A percentile compares a stretch with the other conserved stretches of the same genome.
Evolutionary conservation across 2,329 filamentous ascomycete species (phyloP).

Genomic region (Aspergillus bombycis): DNA sequence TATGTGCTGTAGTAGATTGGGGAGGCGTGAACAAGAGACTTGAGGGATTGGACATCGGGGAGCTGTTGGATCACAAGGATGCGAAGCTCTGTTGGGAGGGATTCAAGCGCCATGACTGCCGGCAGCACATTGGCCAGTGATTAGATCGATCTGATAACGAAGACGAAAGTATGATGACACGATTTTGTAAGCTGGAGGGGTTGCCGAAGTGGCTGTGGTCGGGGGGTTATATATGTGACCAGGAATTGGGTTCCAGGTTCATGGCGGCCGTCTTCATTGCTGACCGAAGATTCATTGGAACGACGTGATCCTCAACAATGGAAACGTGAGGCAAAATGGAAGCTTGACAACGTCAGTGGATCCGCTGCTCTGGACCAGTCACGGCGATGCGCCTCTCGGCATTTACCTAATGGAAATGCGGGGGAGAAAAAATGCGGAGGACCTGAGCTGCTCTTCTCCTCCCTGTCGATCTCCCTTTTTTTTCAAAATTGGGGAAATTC

Average conservation of each 20-base stretch:
- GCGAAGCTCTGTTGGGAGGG: slow-evolving; percentile 18
- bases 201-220: not conserved
- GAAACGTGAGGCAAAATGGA: not conserved
- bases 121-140: not conserved
- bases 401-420: slow-evolving; percentile 2
- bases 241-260: not conserved
- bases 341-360: slow-evolving; percentile 3
- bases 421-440: not conserved
- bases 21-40: slow-evolving; percentile 16
- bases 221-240: not conserved
- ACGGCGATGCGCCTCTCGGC: not conserved
- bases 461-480: not conserved
- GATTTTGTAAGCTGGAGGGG: not conserved
- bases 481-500: not conserved
- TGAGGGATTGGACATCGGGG: slow-evolving; percentile 15
- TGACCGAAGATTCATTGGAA: not conserved
- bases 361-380: not conserved
- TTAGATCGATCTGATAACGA: not conserved
- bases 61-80: slow-evolving; percentile 17
- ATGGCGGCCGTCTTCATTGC: not conserved
- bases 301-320: not conserved
- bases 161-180: not conserved
- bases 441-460: not conserved
- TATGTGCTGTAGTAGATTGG: slow-evolving; percentile 17
- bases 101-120: slow-evolving; percentile 17